Conservation (phyloP, 352 stramenopile genomes). For the Phytophthora crassamura region DNA sequence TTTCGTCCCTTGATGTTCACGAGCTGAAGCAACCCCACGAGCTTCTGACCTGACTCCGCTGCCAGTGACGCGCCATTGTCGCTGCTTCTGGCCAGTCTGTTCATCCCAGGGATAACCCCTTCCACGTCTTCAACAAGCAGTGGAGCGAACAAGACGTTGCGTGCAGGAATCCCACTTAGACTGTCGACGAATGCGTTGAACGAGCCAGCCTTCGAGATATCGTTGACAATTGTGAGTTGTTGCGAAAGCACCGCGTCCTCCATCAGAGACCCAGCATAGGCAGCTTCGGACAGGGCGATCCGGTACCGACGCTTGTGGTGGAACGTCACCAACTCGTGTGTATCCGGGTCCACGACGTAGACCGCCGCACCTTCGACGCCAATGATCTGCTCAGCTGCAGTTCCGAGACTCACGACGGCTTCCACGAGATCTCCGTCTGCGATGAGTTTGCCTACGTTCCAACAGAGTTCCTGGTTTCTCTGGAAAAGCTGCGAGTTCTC, state of each 20-base stretch:
- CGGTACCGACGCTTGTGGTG: constrained; percentile 72
- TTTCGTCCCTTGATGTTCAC: constrained; percentile 78
- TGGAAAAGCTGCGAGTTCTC: constrained; percentile 86
- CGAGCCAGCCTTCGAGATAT: constrained; percentile 33
- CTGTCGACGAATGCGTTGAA: constrained; percentile 82
- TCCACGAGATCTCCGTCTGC: constrained; percentile 65
- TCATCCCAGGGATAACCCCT: constrained; percentile 11
- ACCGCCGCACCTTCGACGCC: constrained; percentile 72
- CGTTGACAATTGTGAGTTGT: constrained; percentile 74
- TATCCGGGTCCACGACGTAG: constrained; percentile 59
- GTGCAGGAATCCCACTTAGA: constrained; percentile 53
- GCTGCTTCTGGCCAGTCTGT: constrained; percentile 19
- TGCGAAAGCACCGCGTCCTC: constrained; percentile 52
- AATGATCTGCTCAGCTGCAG: constrained; percentile 72
- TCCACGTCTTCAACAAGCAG: constrained; percentile 59
- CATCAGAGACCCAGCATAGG: constrained; percentile 64
- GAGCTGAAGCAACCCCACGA: constrained; percentile 74
- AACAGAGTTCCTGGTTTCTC: constrained; percentile 76
- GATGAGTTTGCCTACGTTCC: constrained; percentile 70
- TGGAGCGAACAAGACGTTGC: constrained; percentile 71
- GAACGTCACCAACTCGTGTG: constrained; percentile 68
- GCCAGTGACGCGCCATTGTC: constrained; percentile 1
- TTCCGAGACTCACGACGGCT: constrained; percentile 58
- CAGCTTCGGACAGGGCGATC: constrained; percentile 55
- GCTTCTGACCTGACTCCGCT: constrained; percentile 36